Conservation (phyloP, 2,329 filamentous ascomycete genomes). For the Bipolaris zeicola region DNA sequence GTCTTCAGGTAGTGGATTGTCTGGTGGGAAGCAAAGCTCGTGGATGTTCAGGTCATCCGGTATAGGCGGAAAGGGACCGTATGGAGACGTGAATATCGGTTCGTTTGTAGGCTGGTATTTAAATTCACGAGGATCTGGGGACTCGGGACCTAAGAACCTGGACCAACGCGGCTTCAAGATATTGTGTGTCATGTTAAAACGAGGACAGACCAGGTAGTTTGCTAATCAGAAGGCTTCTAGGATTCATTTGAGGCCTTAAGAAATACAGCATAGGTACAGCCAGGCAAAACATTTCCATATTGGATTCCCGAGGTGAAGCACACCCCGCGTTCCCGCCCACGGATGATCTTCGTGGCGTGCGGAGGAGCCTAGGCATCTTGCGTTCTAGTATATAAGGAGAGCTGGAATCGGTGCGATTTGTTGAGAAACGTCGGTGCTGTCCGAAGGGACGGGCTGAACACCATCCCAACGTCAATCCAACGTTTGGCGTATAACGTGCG, state of each 20-base stretch:
- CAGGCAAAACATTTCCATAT: neutral
- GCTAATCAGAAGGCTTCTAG: neutral
- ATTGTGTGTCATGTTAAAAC: constrained; percentile 25
- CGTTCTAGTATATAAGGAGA: neutral
- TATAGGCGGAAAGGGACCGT: constrained; percentile 34
- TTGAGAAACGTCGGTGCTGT: too few species aligned
- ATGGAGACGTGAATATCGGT: constrained; percentile 34
- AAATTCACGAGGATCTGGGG: constrained; percentile 29
- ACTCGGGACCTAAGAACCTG: constrained; percentile 28
- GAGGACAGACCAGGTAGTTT: neutral
- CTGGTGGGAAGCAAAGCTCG: constrained; percentile 37
- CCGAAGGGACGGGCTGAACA: neutral
- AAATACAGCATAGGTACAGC: neutral
- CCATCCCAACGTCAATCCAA: neutral
- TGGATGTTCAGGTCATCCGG: constrained; percentile 40
- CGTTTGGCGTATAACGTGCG: too few species aligned
- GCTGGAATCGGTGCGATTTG: too few species aligned
- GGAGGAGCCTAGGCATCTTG: neutral
- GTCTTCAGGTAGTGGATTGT: constrained; percentile 32
- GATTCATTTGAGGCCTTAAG: too few species aligned
- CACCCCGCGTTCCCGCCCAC: neutral
- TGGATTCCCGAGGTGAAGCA: neutral
- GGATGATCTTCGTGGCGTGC: neutral
- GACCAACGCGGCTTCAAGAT: constrained; percentile 37
- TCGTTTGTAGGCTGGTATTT: constrained; percentile 26